Base-by-base conservation (phyloP, 2,329 filamentous ascomycete species). In the Botrytis tulipae region DNA sequence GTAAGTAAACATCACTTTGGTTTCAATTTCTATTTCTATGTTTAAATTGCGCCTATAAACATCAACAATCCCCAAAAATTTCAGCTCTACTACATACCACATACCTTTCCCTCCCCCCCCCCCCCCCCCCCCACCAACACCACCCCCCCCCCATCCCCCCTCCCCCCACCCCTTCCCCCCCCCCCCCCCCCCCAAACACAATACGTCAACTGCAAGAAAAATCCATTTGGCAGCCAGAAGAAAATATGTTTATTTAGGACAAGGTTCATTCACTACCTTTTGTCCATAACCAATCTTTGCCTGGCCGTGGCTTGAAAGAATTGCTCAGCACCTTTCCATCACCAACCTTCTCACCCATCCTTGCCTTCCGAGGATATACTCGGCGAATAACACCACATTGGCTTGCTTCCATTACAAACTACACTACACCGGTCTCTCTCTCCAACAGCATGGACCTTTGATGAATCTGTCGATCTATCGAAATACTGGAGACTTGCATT, bases 401-500 rank as follows among this genome's bases (percentile, higher is more conserved):
- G 48, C 48, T 35, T 46, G 32, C 68, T 60, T 72, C 48, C 48
- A 42, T 65, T 4, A 37, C 48, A 72, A 60, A 25, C 48, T 51
- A 51, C 48, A 40, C 71, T 60, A 61, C 69, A 65, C 46, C n/a
- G 14, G 6, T 60, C 76, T 76, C 74, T 57, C 63, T 40, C 71
- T 73, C 74, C 74, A 48, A 73, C 73, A 76, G 32, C 70, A 63
- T 74, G 70, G 61, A 40, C 40, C 54, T 73, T 73, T 63, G 73
- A 71, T 54, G 73, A 74, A 73, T 72, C 73, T 32, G 42, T 68
- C 73, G 70, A 75, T 42, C 71, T 73, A 75, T 75, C 72, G 75
- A 73, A 67, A 48, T 59, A 73, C 66, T 78, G 78, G 77, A 77
- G 73, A 75, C 20, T 73, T 77, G 78, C 77, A 78, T 78, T 73